Conservation (phyloP, 2,329 filamentous ascomycete genomes). For the Phialophora macrospora region DNA sequence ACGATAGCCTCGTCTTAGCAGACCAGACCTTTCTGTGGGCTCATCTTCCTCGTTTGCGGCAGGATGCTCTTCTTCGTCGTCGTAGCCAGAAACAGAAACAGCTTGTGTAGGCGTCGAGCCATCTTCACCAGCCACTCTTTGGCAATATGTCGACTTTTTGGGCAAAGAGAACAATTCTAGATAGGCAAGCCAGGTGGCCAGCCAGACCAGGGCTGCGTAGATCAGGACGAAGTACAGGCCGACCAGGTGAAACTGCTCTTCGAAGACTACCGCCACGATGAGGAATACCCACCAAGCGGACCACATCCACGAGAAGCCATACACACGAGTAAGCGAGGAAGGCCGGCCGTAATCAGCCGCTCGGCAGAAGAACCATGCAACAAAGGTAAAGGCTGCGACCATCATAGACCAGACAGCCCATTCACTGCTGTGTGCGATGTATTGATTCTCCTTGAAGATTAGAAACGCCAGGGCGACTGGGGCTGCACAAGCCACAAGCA, state of each 20-base stretch:
- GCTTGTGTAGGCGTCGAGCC: constrained; percentile 43
- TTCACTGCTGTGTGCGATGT: constrained; percentile 86
- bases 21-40: constrained; percentile 35
- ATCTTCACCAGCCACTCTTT: constrained; percentile 57
- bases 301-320: constrained; percentile 84
- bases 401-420: constrained; percentile 92
- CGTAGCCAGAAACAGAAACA: constrained; percentile 25
- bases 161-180: constrained; percentile 79
- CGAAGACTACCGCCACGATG: constrained; percentile 73
- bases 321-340: constrained; percentile 82
- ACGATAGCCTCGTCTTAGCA: constrained; percentile 37
- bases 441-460: constrained; percentile 80
- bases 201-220: constrained; percentile 74
- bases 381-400: constrained; percentile 76
- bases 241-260: constrained; percentile 72
- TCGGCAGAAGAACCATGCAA: constrained; percentile 81
- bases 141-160: constrained; percentile 71
- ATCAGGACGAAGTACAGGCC: constrained; percentile 83
- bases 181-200: constrained; percentile 75
- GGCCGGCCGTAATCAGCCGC: constrained; percentile 80
- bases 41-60: constrained; percentile 48
- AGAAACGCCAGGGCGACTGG: constrained; percentile 75
- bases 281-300: constrained; percentile 73
- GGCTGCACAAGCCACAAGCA: constrained; percentile 69
- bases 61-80: constrained; percentile 45